Base-by-base conservation (phyloP, 495 filamentous ascomycete species). In the Hypoxylon trugodes region DNA sequence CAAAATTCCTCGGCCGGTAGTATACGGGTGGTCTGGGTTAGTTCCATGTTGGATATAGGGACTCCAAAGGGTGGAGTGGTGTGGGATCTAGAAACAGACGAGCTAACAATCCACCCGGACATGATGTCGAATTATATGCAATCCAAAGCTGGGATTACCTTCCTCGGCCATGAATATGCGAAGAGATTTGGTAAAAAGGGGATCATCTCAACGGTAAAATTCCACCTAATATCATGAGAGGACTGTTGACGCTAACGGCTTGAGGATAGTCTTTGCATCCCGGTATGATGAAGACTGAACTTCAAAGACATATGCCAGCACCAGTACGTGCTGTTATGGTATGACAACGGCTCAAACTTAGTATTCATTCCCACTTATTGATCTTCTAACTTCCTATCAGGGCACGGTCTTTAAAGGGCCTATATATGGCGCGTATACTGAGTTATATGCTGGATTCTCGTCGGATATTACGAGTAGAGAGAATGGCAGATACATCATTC, bases 1-100 rank as follows among this genome's bases (percentile, higher is more conserved):
- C 15, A 75, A 68, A 30, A 22, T 43, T 0, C 46, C 42, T 4
- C 66, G n/a, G n/a, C n/a, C 3, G 62, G 73, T 32, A 73, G 41
- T 38, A 78, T 82, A 1, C 66, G 81, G 4, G 73, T 82, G 2
- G 71, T 78, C 15, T 85, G 82, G 81, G 71, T 75, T n/a, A 38
- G 58, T 6, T 74, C 71, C 2, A 65, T 32, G 70, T 68, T 18
- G 73, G 74, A 24, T 5, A 55, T 55, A 0, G 38, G 65, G 8
- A 56, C 60, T 15, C 77, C 77, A 6, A 69, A 65, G n/a, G 66
- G 68, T 16, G 79, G 77, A 2, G 48, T 81, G 32, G 69, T 75
- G 2, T 46, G 75, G 33, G 63, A 72, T 45, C 2, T 26, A 4
- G 13, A 77, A 77, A 35, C 63, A 47, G 12, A 68, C 22, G 30